Percentiles rank a stretch among this genome's conserved stretches.
phyloP scores from a whole-genome alignment of 2,329 filamentous ascomycete species.

The Aureobasidium sp. region DNA sequence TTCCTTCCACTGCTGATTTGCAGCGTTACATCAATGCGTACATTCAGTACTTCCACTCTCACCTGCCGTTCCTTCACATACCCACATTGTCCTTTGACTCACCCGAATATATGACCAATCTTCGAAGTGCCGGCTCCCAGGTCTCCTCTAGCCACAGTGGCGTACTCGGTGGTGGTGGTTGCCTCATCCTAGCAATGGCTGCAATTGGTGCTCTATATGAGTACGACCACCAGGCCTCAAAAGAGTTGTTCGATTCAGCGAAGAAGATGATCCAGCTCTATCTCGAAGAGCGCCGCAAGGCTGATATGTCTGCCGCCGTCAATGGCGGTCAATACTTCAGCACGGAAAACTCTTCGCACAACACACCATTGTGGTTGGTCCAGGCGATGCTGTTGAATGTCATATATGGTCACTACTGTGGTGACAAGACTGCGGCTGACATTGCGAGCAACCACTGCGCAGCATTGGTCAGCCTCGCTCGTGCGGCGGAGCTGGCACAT shows the following conservation, averaged over 20 bases:
- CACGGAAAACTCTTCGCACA: constrained; percentile 42
- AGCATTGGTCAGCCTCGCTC: constrained; percentile 81
- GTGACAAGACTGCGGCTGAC: constrained; percentile 82
- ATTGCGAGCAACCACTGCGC: constrained; percentile 90
- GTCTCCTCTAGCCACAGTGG: constrained; percentile 46
- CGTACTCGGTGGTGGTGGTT: constrained; percentile 71
- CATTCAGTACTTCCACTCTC: constrained; percentile 86
- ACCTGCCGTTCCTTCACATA: constrained; percentile 89
- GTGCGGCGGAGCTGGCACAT: constrained; percentile 71
- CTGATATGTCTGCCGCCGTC: constrained; percentile 61
- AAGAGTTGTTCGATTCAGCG: constrained; percentile 81
- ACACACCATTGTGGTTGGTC: constrained; percentile 84
- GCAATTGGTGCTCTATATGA: constrained; percentile 85
- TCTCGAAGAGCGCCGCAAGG: constrained; percentile 81
- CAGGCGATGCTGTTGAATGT: constrained; percentile 96
- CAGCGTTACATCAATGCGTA: constrained; percentile 88
- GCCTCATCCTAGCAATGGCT: constrained; percentile 79
- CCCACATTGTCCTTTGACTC: constrained; percentile 87
- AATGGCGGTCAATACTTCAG: constrained; percentile 34
- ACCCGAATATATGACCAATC: constrained; percentile 54
- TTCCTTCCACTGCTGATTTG: constrained; percentile 78
- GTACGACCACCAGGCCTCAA: constrained; percentile 69
- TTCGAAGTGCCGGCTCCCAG: constrained; percentile 50
- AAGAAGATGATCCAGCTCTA: constrained; percentile 95
- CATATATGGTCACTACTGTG: constrained; percentile 90